Evolutionary conservation across 805 yeast species (phyloP).

Genomic region (Pichia sporocuriosa): DNA sequence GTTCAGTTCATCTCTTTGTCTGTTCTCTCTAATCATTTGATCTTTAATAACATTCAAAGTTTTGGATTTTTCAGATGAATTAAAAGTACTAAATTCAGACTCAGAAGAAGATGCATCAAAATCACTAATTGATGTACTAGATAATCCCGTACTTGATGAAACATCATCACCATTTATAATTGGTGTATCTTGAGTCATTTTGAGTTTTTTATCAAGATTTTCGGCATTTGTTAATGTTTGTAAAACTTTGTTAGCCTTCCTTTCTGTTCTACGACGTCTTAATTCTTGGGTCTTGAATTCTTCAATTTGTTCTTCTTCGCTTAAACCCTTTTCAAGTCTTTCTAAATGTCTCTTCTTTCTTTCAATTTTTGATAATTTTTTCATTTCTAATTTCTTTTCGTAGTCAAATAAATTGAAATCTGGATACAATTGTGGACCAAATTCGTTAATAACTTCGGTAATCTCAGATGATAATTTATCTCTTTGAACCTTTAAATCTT

Average conservation of each 20-base stretch:
- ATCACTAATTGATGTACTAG: constrained; percentile 26
- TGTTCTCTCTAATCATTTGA: constrained; percentile 26
- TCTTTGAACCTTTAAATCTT: constrained; percentile 56
- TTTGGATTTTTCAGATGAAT: neutral
- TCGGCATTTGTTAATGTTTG: constrained; percentile 12
- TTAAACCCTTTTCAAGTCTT: constrained; percentile 17
- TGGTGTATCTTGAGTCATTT: constrained; percentile 44
- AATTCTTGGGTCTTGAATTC: constrained; percentile 42
- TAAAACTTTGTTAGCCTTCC: constrained; percentile 20
- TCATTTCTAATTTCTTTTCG: constrained; percentile 33
- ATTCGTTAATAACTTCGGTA: constrained; percentile 68
- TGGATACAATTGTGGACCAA: constrained; percentile 82
- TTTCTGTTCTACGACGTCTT: constrained; percentile 35
- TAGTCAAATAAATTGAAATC: constrained; percentile 62
- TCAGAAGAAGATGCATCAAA: constrained; percentile 12
- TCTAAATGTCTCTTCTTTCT: constrained; percentile 21
- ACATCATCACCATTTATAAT: constrained; percentile 42
- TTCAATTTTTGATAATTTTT: constrained; percentile 24
- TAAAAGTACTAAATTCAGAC: constrained; percentile 9
- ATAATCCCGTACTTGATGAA: constrained; percentile 27
- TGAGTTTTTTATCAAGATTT: constrained; percentile 19
- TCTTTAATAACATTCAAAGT: constrained; percentile 22
- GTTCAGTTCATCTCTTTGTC: constrained; percentile 19
- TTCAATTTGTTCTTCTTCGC: constrained; percentile 42
- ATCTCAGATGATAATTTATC: constrained; percentile 60